phyloP scores from a whole-genome alignment of 495 filamentous ascomycete species.

The Chaetomium tenue region DNA sequence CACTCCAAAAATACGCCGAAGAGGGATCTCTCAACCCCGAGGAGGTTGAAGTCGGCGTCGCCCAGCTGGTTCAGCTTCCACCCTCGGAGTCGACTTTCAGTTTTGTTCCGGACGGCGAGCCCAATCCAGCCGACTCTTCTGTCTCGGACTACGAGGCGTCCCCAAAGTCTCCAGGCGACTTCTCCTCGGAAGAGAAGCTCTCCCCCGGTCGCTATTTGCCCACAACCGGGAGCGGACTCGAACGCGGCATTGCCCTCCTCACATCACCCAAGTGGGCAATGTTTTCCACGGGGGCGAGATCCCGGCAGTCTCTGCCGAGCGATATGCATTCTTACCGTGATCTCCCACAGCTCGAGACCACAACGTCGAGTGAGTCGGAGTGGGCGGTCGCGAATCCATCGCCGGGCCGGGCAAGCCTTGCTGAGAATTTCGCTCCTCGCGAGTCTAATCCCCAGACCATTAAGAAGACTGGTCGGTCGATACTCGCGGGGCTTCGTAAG shows the following conservation, averaged over 20 bases:
- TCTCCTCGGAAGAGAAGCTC: conserved; percentile 22
- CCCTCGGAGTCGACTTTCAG: neutral
- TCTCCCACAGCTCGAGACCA: conserved; percentile 12
- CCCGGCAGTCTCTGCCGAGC: conserved; percentile 19
- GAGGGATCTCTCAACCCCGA: conserved; percentile 42
- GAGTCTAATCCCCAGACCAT: conserved; percentile 23
- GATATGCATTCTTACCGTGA: conserved; percentile 16
- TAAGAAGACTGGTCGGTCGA: conserved; percentile 2
- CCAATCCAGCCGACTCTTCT: conserved; percentile 27
- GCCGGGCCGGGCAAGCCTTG: conserved; percentile 23
- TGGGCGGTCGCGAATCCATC: conserved; percentile 45
- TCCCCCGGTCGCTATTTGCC: conserved; percentile 37
- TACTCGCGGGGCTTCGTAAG: conserved; percentile 23
- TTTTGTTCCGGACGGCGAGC: neutral
- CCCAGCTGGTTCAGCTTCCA: conserved; percentile 27
- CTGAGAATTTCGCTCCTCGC: conserved; percentile 4
- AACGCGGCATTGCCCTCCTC: conserved; percentile 34
- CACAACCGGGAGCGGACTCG: conserved; percentile 40
- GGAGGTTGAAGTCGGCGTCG: conserved; percentile 37
- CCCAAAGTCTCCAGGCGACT: conserved; percentile 30
- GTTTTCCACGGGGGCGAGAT: neutral
- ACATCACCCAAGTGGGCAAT: conserved; percentile 24
- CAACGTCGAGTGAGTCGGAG: conserved; percentile 39
- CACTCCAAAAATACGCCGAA: conserved; percentile 41
- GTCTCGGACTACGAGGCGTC: conserved; percentile 41